Conservation (phyloP, 2,329 filamentous ascomycete species). For the Mariannaea sp. region DNA sequence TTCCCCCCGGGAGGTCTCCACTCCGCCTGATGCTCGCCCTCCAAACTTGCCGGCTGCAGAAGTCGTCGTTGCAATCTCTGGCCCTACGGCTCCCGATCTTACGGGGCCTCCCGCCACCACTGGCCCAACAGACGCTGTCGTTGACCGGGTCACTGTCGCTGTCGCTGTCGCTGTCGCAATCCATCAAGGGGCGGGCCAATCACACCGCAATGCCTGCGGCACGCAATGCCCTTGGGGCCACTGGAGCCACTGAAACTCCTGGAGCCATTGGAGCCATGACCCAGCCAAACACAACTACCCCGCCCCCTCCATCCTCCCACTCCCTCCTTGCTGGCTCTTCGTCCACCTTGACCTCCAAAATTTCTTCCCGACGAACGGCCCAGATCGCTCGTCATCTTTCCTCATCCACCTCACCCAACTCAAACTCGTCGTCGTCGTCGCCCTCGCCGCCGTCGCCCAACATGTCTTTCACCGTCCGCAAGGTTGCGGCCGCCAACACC, state of each 20-base stretch:
- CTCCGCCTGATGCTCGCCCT: slow-evolving; percentile 31
- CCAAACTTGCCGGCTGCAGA: slow-evolving; percentile 30
- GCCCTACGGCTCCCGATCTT: not conserved
- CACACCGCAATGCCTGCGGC: slow-evolving; percentile 30
- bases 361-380: slow-evolving; percentile 56
- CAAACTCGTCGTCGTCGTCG: slow-evolving; percentile 12
- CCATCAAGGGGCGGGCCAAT: slow-evolving; percentile 36
- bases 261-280: slow-evolving; percentile 27
- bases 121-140: slow-evolving; percentile 15
- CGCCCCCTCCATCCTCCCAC: slow-evolving; percentile 45
- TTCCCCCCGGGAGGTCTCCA: slow-evolving; percentile 36
- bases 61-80: slow-evolving; percentile 20
- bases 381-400: slow-evolving; percentile 62
- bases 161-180: slow-evolving; percentile 20
- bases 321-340: slow-evolving; percentile 26
- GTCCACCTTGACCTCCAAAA: slow-evolving; percentile 42
- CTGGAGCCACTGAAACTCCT: too few relatives aligned
- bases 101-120: slow-evolving; percentile 12
- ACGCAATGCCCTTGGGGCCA: too few relatives aligned
- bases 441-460: slow-evolving; percentile 29
- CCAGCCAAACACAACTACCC: slow-evolving; percentile 38
- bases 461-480: slow-evolving; percentile 79
- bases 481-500: slow-evolving; percentile 88
- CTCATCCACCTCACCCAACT: slow-evolving; percentile 35
- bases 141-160: slow-evolving; percentile 15